phyloP scores from a whole-genome alignment of 2,329 filamentous ascomycete genomes.

The Aspergillus fructus region DNA sequence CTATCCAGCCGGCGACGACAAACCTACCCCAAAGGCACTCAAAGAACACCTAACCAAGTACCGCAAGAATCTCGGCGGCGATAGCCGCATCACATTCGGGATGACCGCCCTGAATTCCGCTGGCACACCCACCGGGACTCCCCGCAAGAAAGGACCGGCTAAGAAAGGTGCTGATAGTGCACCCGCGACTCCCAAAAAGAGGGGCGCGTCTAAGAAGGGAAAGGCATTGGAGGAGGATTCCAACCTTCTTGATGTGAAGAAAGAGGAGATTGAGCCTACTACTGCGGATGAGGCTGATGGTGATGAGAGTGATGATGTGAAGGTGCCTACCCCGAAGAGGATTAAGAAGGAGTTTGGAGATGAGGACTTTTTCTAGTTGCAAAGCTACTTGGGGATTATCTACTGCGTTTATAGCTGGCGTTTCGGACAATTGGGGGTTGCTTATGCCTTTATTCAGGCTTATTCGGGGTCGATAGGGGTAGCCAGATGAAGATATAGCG shows the following conservation, averaged over 20 bases:
- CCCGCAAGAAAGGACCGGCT: too few species aligned
- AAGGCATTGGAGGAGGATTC: too few species aligned
- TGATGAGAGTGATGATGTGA: neutral
- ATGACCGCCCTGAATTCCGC: neutral
- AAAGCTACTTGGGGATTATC: too few species aligned
- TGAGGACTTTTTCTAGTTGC: neutral
- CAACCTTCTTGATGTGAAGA: too few species aligned
- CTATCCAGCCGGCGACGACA: constrained; percentile 10
- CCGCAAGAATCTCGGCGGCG: constrained; percentile 8
- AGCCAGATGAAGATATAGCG: neutral
- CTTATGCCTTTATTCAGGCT: neutral
- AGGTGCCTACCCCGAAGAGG: neutral
- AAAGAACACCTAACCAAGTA: constrained; percentile 15
- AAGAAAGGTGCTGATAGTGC: neutral
- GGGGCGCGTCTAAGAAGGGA: neutral
- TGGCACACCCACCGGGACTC: too few species aligned
- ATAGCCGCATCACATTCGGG: constrained; percentile 9
- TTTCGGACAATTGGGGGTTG: neutral
- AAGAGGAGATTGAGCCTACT: neutral
- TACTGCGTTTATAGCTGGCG: neutral
- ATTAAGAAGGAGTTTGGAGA: neutral
- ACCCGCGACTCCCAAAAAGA: neutral
- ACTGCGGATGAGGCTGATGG: neutral
- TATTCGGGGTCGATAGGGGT: neutral
- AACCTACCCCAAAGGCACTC: constrained; percentile 14